Conservation (phyloP, 257 asterid species). For the Gardenia jasminoides region DNA sequence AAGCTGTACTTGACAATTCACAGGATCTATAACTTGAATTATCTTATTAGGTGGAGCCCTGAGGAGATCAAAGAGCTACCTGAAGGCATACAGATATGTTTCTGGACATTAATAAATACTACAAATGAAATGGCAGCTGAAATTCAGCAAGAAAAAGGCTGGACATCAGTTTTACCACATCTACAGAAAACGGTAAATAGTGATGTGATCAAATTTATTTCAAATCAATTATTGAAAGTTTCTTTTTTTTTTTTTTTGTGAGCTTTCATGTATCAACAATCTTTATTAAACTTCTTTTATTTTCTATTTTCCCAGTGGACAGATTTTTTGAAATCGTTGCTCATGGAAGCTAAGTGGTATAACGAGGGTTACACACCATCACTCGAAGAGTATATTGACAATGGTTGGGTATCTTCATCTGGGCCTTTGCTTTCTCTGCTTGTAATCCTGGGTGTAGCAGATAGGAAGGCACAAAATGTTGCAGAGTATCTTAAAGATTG, state of each 20-base stretch:
- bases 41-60: constrained; percentile 45
- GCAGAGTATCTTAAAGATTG: constrained; percentile 17
- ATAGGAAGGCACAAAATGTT: constrained; percentile 10
- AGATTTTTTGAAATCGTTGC: constrained; percentile 48
- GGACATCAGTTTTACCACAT: constrained; percentile 41
- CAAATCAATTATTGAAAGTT: no score
- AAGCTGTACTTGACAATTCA: not conserved
- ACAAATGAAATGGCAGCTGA: constrained; percentile 36
- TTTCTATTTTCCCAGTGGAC: constrained; percentile 38
- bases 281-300: not conserved
- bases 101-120: constrained; percentile 35
- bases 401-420: constrained; percentile 53
- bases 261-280: no score
- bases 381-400: constrained; percentile 42
- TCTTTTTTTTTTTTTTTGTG: no score
- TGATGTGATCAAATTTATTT: not conserved
- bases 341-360: constrained; percentile 57
- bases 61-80: constrained; percentile 38
- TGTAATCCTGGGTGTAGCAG: constrained; percentile 30
- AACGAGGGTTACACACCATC: constrained; percentile 39
- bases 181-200: constrained; percentile 32
- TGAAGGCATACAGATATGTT: constrained; percentile 41
- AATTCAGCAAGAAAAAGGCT: constrained; percentile 42
- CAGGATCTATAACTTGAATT: not conserved
- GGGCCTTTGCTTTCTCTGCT: constrained; percentile 41